Evolutionary conservation across 164 flowering plant genomes (phyloP), one percentile per base, ranked within the genome.

Genomic region (Litsea cubeba): DNA sequence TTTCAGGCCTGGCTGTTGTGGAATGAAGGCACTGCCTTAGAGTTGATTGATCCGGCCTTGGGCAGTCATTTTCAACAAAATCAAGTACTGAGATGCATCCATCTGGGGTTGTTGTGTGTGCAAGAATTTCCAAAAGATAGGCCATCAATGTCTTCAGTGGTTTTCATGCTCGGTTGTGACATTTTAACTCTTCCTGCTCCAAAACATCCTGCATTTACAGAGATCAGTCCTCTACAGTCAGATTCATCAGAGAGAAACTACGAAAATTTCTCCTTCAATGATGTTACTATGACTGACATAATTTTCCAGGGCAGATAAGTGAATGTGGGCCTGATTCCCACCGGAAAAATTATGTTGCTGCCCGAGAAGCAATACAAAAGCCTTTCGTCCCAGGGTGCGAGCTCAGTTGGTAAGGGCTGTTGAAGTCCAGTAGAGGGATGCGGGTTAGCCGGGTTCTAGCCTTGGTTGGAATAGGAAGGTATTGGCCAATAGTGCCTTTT

Each of bases 131-230:
- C 76, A 7, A 20, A 22, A 20, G 76, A 74, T 23, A 68, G 76
- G 54, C 76, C 76, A 18, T 40, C 12, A n/a, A 65, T 71, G 67
- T 40, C 66, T 12, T 10, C 50, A 10, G 54, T 73, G 3, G 50
- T 74, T 32, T 65, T 71, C 50, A 65, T 78, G 67, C 54, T 71
- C 12, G 70, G 72, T 71, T 83, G 80, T 25, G 72, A 77, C 15
- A 62, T 74, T 10, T 24, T 63, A 11, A 22, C 54, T 25, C 80
- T 79, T 10, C 75, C 72, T 3, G 18, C 22, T 51, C 73, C 65
- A 20, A 71, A 71, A 35, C 73, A 71, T 7, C 73, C 73, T 20
- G 73, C 73, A 12, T 71, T 71, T 71, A 26, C 73, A 7, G 49
- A 28, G 15, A 28, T 35, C 25, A 12, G 32, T 28, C 30, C 67